Conservation (phyloP, 2,329 filamentous ascomycete genomes). For the Aureobasidium sp. region DNA sequence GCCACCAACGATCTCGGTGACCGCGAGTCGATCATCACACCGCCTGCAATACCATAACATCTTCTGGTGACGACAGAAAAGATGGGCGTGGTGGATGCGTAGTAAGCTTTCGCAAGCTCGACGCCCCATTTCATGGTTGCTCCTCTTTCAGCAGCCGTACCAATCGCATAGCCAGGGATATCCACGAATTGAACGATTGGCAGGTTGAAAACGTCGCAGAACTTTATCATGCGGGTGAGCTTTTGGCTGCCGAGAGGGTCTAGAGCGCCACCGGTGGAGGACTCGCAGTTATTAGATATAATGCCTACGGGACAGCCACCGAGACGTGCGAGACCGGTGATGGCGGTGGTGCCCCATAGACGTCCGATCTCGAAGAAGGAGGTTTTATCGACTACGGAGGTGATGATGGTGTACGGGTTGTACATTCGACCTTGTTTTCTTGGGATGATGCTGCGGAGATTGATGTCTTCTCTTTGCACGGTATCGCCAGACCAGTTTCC, state of each 20-base stretch:
- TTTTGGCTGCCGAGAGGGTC: conserved; percentile 57
- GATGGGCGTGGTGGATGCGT: conserved; percentile 54
- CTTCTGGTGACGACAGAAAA: conserved; percentile 57
- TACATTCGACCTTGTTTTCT: conserved; percentile 54
- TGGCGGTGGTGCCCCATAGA: conserved; percentile 56
- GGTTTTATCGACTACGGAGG: conserved; percentile 47
- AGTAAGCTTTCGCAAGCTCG: conserved; percentile 55
- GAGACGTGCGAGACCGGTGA: conserved; percentile 54
- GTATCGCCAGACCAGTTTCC: conserved; percentile 37
- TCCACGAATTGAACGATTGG: conserved; percentile 59
- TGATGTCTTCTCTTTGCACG: conserved; percentile 41
- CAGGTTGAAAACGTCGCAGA: conserved; percentile 60
- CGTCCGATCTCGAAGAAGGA: conserved; percentile 60
- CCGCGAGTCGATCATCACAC: conserved; percentile 56
- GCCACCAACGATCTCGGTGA: conserved; percentile 55
- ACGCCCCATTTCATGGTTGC: conserved; percentile 61
- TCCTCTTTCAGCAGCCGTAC: conserved; percentile 54
- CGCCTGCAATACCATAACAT: conserved; percentile 58
- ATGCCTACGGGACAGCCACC: conserved; percentile 53
- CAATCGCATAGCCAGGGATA: conserved; percentile 57
- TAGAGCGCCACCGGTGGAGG: conserved; percentile 54
- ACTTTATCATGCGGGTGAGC: conserved; percentile 53
- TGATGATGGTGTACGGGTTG: conserved; percentile 51
- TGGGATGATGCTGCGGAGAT: conserved; percentile 51
- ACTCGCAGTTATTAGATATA: conserved; percentile 54